Evolutionary conservation across 2,329 filamentous ascomycete genomes (phyloP).

Genomic region (Aspergillus melleus): DNA sequence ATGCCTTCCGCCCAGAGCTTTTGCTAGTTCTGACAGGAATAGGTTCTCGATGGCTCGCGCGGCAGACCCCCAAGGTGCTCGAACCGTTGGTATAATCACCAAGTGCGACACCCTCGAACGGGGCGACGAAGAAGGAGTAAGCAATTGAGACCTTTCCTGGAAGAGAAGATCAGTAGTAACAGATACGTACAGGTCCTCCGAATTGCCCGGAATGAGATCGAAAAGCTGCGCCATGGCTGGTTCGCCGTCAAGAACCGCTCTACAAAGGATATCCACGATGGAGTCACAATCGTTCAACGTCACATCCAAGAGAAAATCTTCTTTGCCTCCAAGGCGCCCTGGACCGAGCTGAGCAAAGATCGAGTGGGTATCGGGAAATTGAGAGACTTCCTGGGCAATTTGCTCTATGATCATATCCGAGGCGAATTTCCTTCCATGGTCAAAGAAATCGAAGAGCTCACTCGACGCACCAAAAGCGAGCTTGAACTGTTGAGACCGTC

Average conservation of each 20-base stretch:
- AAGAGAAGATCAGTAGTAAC: neutral
- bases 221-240: conserved; percentile 26
- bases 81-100: conserved; percentile 40
- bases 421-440: neutral
- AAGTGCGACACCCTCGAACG: conserved; percentile 34
- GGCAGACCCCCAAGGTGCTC: conserved; percentile 30
- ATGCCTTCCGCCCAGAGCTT: neutral
- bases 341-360: neutral
- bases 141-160: neutral
- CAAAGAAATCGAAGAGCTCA: neutral
- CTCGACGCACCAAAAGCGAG: neutral
- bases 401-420: neutral
- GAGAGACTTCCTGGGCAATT: neutral
- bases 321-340: neutral
- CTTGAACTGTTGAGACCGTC: neutral
- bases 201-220: conserved; percentile 8
- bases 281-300: conserved; percentile 7
- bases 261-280: conserved; percentile 23
- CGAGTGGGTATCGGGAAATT: neutral
- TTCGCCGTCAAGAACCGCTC: conserved; percentile 27
- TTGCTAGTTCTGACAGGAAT: neutral
- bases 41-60: conserved; percentile 46
- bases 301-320: neutral
- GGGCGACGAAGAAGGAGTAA: conserved; percentile 25
- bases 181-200: neutral